Evolutionary conservation across 371 early-diverging fungal species (phyloP).

Genomic region (Mortierella sp.): DNA sequence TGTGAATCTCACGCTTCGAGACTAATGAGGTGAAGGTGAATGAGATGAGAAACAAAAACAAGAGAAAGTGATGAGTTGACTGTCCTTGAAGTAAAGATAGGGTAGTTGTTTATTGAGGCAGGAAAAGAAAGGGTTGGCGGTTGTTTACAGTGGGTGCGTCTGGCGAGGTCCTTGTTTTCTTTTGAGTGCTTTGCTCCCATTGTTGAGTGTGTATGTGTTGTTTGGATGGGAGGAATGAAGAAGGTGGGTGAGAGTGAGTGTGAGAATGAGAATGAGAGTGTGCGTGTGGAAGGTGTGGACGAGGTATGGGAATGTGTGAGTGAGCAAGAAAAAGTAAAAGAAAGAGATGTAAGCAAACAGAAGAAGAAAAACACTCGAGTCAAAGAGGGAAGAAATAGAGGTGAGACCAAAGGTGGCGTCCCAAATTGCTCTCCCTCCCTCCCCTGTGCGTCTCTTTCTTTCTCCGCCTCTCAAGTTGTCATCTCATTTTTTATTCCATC

Average conservation of each 20-base stretch:
- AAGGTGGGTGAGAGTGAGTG: not conserved
- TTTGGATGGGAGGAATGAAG: not conserved
- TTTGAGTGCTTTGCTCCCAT: constrained; percentile 75
- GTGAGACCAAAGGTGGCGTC: not conserved
- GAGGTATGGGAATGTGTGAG: not conserved
- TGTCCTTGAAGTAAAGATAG: not conserved
- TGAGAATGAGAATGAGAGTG: not conserved
- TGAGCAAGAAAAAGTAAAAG: not conserved
- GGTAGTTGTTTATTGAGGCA: not conserved
- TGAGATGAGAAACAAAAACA: not conserved
- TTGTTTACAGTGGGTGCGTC: constrained; percentile 68
- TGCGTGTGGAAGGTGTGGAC: not conserved
- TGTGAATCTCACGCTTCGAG: constrained; percentile 75
- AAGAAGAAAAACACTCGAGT: not conserved
- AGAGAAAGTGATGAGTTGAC: constrained; percentile 1
- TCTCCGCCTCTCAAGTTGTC: not conserved
- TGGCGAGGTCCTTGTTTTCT: constrained; percentile 67
- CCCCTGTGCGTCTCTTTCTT: not conserved
- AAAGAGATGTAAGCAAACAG: not conserved
- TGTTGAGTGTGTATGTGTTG: not conserved
- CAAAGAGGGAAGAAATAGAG: too few relatives aligned
- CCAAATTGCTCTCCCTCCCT: not conserved
- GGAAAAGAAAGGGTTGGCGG: not conserved
- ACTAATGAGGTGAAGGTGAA: constrained; percentile 58
- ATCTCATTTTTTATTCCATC: too few relatives aligned